Percentiles rank a stretch among this genome's conserved stretches.
These are phyloP conservation scores for Candida dajiaensis DNA, from an alignment of 805 yeast species.

Conservation along the genomic window DNA sequence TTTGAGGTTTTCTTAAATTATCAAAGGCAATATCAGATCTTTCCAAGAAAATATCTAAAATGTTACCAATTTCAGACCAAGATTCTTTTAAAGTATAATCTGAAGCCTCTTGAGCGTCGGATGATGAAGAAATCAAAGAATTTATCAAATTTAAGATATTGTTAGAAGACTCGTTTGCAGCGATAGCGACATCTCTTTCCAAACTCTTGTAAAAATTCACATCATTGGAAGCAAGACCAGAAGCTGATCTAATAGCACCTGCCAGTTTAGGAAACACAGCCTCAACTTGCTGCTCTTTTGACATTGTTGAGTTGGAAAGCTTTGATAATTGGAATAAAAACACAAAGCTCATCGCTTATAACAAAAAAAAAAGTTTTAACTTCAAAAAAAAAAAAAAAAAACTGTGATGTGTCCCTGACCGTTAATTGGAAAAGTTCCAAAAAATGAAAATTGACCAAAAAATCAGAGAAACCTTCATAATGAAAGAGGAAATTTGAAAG, in stretches of 20 bases:
- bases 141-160: slow-evolving; percentile 42
- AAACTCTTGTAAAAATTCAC: slow-evolving; percentile 66
- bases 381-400: no score
- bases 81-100: slow-evolving; percentile 41
- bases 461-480: no score
- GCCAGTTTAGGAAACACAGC: slow-evolving; percentile 40
- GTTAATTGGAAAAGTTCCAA: no score
- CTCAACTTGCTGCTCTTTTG: not conserved
- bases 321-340: not conserved
- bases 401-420: no score
- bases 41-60: slow-evolving; percentile 69
- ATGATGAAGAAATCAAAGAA: slow-evolving; percentile 33
- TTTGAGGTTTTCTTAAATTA: slow-evolving; percentile 20
- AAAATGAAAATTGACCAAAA: no score
- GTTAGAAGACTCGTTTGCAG: slow-evolving; percentile 36
- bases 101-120: slow-evolving; percentile 19
- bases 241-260: slow-evolving; percentile 56
- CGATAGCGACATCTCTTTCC: slow-evolving; percentile 39
- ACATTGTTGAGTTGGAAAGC: not conserved
- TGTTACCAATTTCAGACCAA: slow-evolving; percentile 60
- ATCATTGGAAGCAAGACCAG: slow-evolving; percentile 73
- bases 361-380: not conserved
- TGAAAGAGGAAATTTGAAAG: no score
- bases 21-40: slow-evolving; percentile 69
- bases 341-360: not conserved